Evolutionary conservation across 306 rosid genomes (phyloP), one percentile per base, ranked within the genome.

Genomic region (Casuarina equisetifolia): DNA sequence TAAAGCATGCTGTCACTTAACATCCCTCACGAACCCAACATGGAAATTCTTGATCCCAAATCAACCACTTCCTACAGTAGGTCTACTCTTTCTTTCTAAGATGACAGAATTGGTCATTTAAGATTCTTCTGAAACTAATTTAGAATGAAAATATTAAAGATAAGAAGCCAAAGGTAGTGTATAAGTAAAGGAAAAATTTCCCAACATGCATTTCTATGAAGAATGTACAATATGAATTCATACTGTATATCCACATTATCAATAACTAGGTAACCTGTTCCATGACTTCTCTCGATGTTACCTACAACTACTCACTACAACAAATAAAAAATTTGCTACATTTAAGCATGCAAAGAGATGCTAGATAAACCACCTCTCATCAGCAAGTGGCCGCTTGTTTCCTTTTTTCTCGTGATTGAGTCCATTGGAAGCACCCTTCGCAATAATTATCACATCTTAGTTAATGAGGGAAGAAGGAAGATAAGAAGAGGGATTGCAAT

Each of bases 391-490:
- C 9, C 90, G 85, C 63, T 89, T 91, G 76, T 81, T 87, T 75
- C 93, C 93, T 72, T 89, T 87, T 49, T 85, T 82, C 88, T 82
- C 87, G 3, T 80, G 81, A 79, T 70, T 46, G 52, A 70, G 89
- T 82, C 91, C 91, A 81, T 85, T 85, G 49, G 85, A 81, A 61
- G 83, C 79, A 84, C 76, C 93, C 91, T 91, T 77, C 75, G 82
- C 40, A 74, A 49, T 59, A 64, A 66, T 73, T 52, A 81, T 52
- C 57, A 81, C 6, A 45, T 5, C 52, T 51, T 25, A 16, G 7
- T 35, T 48, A 61, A 54, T 43, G 51, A 51, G 17, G 68, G 19
- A 48, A 45, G 69, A 4, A 54, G 17, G 32, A 9, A 17, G 55
- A 12, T 49, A 44, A 44, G 13, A 1, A 1, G 13, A 6, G 9